Evolutionary conservation across 805 yeast genomes (phyloP).

Genomic region (Blastobotrys muscicola): DNA sequence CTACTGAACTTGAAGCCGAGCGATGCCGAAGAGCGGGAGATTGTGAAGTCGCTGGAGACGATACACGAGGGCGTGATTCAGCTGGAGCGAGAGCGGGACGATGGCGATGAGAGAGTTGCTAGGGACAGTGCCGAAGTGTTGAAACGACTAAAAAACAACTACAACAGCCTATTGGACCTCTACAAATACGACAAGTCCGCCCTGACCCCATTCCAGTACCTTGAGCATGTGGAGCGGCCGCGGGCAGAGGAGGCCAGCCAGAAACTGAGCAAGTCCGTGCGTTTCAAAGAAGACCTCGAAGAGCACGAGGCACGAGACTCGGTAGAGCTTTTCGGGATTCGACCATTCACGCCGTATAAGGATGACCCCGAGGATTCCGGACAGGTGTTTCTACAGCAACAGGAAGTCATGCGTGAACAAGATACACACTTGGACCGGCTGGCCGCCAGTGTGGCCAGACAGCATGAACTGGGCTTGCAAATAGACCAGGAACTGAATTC

Average conservation of each 20-base stretch:
- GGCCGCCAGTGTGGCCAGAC: slow-evolving; percentile 29
- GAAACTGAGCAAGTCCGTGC: slow-evolving; percentile 14
- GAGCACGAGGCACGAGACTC: slow-evolving; percentile 12
- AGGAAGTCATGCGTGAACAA: slow-evolving; percentile 28
- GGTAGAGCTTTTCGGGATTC: background rate
- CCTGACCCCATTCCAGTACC: background rate
- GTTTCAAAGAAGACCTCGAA: slow-evolving; percentile 23
- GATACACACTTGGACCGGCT: slow-evolving; percentile 30
- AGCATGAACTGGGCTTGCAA: slow-evolving; percentile 29
- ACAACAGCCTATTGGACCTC: slow-evolving; percentile 5
- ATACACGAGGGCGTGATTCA: slow-evolving; percentile 19
- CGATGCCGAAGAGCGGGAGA: slow-evolving; percentile 22
- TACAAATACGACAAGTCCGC: slow-evolving; percentile 8
- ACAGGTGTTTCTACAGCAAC: slow-evolving; percentile 20
- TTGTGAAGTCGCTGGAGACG: slow-evolving; percentile 17
- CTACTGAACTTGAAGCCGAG: slow-evolving; percentile 22
- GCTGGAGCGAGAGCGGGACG: slow-evolving; percentile 17
- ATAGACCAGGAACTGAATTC: slow-evolving; percentile 30
- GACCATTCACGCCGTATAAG: slow-evolving; percentile 17
- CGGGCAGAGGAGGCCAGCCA: background rate
- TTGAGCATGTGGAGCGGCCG: slow-evolving; percentile 1
- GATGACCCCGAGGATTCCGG: slow-evolving; percentile 18
- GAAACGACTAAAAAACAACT: slow-evolving; percentile 1
- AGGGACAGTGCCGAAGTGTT: background rate
- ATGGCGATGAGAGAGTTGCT: background rate